These are phyloP conservation scores for Candida smagusa DNA, from an alignment of 1,139 yeast genomes.

Conservation along the genomic window DNA sequence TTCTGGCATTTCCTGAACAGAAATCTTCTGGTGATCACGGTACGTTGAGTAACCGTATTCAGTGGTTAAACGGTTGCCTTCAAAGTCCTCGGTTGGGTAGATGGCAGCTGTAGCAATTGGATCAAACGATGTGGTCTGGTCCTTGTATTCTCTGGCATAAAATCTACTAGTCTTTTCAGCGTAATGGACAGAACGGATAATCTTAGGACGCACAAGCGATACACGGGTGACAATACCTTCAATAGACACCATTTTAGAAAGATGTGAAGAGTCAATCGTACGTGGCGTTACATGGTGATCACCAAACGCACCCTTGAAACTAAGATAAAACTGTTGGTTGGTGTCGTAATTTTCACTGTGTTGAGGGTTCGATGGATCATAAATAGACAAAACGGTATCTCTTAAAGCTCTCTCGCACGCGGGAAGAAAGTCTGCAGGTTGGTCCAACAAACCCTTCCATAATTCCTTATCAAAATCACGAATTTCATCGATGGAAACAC, in stretches of 20 bases:
- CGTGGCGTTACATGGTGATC: slow-evolving; percentile 85
- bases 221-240: slow-evolving; percentile 97
- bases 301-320: slow-evolving; percentile 92
- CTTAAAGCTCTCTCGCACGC: slow-evolving; percentile 86
- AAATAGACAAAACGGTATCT: slow-evolving; percentile 71
- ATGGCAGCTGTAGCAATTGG: slow-evolving; percentile 83
- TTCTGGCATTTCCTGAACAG: slow-evolving; percentile 98
- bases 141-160: slow-evolving; percentile 89
- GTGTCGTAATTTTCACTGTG: slow-evolving; percentile 48
- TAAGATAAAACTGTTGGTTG: slow-evolving; percentile 67
- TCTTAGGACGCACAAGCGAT: slow-evolving; percentile 88
- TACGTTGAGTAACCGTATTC: slow-evolving; percentile 94
- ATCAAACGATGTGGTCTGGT: slow-evolving; percentile 87
- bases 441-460: slow-evolving; percentile 73
- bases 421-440: slow-evolving; percentile 84
- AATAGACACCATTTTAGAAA: slow-evolving; percentile 80
- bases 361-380: slow-evolving; percentile 53
- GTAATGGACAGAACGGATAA: slow-evolving; percentile 89
- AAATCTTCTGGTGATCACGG: slow-evolving; percentile 88
- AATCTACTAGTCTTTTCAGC: slow-evolving; percentile 82
- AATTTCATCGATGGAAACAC: slow-evolving; percentile 80
- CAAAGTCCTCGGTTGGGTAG: slow-evolving; percentile 91
- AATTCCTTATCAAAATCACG: slow-evolving; percentile 77
- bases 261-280: slow-evolving; percentile 70
- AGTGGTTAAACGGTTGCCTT: slow-evolving; percentile 81